Base-by-base conservation (phyloP, 1,139 yeast genomes). In the Diutina scorzettiae region DNA sequence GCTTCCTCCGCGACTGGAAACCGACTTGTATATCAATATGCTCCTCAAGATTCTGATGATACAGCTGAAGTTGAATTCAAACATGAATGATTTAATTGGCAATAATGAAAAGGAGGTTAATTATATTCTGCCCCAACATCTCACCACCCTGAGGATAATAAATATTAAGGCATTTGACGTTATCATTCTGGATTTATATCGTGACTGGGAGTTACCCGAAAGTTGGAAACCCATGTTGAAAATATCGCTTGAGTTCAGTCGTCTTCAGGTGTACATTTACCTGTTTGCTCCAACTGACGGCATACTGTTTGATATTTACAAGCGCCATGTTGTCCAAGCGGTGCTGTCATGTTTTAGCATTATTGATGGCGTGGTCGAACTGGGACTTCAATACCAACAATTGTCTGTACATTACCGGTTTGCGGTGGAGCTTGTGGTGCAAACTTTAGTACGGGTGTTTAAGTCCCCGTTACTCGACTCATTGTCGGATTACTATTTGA, bases 131-230 rank as follows among this genome's bases (percentile, higher is more conserved):
- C 28, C 28, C 4, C 16, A 34, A 8, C 39, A 34, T 14, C 14
- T 23, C 27, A 34, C 23, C 16, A 14, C 39, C 8, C 28, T 23
- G 39, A n/a, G 39, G 16, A 14, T 23, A 18, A 66, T 69, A 30
- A 62, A 62, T 46, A 54, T 69, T 43, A 60, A 64, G 48, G 68
- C 68, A 72, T 69, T 67, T 51, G 73, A 69, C 44, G 62, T 58
- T 8, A 66, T 69, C 19, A 49, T 69, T 41, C 53, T 56, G 43
- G 69, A 66, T 44, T 5, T 34, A 3, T 23, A 34, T 14, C 27
- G 28, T 3, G n/a, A 20, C 7, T 14, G 39, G n/a, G 20, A n/a
- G 11, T 23, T 34, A n/a, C 39, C 29, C 3, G 28, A 21, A 6
- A n/a, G 24, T 4, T 34, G 39, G 39, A 16, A 56, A 44, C 53